Evolutionary conservation across 2,329 filamentous ascomycete species (phyloP), one percentile per base, ranked within the genome.

Genomic region (Trichoderma sp.): DNA sequence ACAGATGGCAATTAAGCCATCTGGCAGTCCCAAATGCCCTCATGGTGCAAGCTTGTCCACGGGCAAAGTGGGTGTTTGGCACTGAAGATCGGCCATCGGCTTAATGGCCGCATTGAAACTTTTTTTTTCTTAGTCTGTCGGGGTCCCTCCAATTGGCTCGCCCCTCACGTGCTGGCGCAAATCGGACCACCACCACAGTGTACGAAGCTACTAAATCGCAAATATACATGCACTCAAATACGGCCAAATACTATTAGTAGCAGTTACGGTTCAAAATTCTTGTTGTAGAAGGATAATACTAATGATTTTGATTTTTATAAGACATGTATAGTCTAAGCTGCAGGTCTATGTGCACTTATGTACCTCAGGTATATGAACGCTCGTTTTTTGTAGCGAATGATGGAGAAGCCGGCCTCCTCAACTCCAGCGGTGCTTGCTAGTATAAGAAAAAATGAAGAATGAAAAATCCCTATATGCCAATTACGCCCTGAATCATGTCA

Each of bases 1-100:
- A 66, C 74, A 81, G 76, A 76, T 76, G 79, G 75, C 79, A 77
- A 73, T 77, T 80, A 72, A 80, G 80, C 80, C 80, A 81, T 77
- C 80, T 81, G 76, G 75, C 74, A 69, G 78, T 75, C 74, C 77
- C 75, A 68, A 78, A 75, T 72, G 77, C 79, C 76, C 78, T 82
- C 80, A 82, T 82, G 67, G 74, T 79, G 76, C 71, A 52, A 68
- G 54, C 68, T 66, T 64, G 66, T 65, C 43, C 52, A 56, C 64
- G 67, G 58, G 60, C 59, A 69, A 68, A 59, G 56, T 65, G 66
- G 60, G 63, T 66, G 58, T 49, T 59, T 67, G 60, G 51, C 66
- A 59, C 60, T 58, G 46, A 37, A 43, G 56, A 69, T 61, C 59
- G 39, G 54, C 52, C 69, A 68, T 61, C 56, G 51, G 34, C 52